A percentile compares a stretch with the other conserved stretches of the same genome.
These are phyloP conservation scores for Pilaira anomala DNA, from an alignment of 192 early-diverging fungal genomes.

Conservation along the genomic window DNA sequence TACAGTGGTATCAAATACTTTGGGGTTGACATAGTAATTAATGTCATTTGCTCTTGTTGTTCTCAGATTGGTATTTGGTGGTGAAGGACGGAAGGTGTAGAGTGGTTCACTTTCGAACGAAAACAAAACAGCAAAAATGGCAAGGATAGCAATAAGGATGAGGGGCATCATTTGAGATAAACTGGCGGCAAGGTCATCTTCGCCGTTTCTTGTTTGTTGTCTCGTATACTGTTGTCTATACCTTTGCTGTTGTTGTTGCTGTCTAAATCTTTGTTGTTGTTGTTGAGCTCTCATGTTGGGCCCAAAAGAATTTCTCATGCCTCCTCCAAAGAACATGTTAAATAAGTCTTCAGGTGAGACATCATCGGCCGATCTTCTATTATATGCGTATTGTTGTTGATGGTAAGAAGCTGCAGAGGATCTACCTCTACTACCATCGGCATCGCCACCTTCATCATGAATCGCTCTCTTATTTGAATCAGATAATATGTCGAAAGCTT, in stretches of 20 bases:
- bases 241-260: slow-evolving; percentile 45
- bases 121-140: slow-evolving; percentile 64
- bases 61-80: slow-evolving; percentile 45
- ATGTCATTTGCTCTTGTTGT: slow-evolving; percentile 59
- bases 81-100: slow-evolving; percentile 59
- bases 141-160: slow-evolving; percentile 68
- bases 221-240: too few species aligned
- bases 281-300: slow-evolving; percentile 10
- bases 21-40: slow-evolving; percentile 74
- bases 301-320: slow-evolving; percentile 32
- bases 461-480: slow-evolving; percentile 80
- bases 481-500: slow-evolving; percentile 88
- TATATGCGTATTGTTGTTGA: slow-evolving; percentile 11
- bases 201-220: slow-evolving; percentile 18
- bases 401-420: slow-evolving; percentile 29
- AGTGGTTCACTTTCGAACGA: slow-evolving; percentile 40
- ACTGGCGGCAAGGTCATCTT: neutral
- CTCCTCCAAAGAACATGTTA: slow-evolving; percentile 91
- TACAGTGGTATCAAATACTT: slow-evolving; percentile 35
- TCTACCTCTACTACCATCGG: slow-evolving; percentile 31
- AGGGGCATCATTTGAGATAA: slow-evolving; percentile 38
- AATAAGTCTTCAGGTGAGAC: slow-evolving; percentile 89
- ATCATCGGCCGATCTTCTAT: slow-evolving; percentile 52
- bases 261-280: slow-evolving; percentile 21
- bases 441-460: slow-evolving; percentile 80